These are phyloP conservation scores for Thermomyces lanuginosus DNA, from an alignment of 2,329 filamentous ascomycete species.

Conservation along the genomic window DNA sequence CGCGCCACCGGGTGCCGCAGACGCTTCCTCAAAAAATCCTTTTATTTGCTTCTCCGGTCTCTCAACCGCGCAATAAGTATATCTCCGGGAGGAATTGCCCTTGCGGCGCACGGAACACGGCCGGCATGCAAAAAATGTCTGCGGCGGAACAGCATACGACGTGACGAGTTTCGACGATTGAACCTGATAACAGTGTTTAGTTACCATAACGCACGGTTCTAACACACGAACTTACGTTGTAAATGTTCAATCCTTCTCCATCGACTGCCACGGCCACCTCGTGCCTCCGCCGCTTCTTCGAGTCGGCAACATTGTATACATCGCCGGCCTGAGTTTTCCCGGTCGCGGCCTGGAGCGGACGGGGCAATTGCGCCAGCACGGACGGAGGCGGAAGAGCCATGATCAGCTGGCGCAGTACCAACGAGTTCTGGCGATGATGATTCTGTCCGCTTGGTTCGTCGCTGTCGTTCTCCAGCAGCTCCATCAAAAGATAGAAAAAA, in stretches of 20 bases:
- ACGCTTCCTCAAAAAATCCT: conserved; percentile 36
- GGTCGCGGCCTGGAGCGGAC: conserved; percentile 24
- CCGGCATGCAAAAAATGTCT: conserved; percentile 39
- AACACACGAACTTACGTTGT: conserved; percentile 34
- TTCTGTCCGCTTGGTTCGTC: too few species aligned
- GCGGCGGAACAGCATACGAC: conserved; percentile 46
- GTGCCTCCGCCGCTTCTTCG: conserved; percentile 45
- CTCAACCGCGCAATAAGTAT: conserved; percentile 39
- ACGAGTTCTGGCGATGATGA: too few species aligned
- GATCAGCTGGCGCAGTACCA: too few species aligned
- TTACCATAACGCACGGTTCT: conserved; percentile 1
- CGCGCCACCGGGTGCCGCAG: conserved; percentile 15
- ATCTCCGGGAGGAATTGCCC: conserved; percentile 31
- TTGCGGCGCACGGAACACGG: conserved; percentile 41
- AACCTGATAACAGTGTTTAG: conserved; percentile 28
- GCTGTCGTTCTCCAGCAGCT: too few species aligned
- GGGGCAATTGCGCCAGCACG: conserved; percentile 31
- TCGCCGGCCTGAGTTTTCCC: conserved; percentile 27
- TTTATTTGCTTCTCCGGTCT: conserved; percentile 36
- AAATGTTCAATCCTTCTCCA: conserved; percentile 45
- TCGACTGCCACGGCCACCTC: conserved; percentile 45
- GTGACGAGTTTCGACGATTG: conserved; percentile 44
- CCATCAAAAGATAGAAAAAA: too few species aligned
- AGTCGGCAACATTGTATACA: conserved; percentile 38
- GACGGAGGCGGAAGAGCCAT: conserved; percentile 32